Percentiles rank a stretch among this genome's conserved stretches.
phyloP scores from a whole-genome alignment of 495 filamentous ascomycete genomes.

The Xylaria bambusicola region DNA sequence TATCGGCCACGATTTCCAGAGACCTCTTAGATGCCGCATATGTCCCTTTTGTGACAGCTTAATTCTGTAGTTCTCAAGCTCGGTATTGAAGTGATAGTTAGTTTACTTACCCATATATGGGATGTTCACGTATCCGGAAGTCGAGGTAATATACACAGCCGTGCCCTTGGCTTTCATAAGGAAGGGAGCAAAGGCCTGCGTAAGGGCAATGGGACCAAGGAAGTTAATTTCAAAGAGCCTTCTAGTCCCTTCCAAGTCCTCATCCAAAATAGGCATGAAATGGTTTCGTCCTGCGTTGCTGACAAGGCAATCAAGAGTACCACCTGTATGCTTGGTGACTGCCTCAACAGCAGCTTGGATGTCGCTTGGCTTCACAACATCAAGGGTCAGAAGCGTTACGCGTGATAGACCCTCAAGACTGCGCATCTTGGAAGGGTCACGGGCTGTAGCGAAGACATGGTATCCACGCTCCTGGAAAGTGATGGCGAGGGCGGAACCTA shows the following conservation, averaged over 20 bases:
- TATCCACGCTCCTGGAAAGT: constrained; percentile 40
- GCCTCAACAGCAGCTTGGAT: constrained; percentile 21
- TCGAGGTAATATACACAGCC: constrained; percentile 48
- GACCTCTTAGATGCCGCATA: no score
- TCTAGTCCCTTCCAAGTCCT: constrained; percentile 18
- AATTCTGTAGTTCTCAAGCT: not conserved
- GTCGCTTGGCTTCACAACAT: constrained; percentile 23
- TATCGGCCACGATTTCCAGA: no score
- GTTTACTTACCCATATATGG: constrained; percentile 37
- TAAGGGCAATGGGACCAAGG: constrained; percentile 32
- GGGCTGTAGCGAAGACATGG: constrained; percentile 46
- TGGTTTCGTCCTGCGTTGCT: constrained; percentile 42
- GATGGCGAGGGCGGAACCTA: constrained; percentile 42
- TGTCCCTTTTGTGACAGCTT: constrained; percentile 24
- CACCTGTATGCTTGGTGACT: constrained; percentile 31
- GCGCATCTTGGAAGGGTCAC: constrained; percentile 34
- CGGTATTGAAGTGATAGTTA: constrained; percentile 13
- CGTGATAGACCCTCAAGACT: constrained; percentile 22
- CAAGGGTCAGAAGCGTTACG: constrained; percentile 29
- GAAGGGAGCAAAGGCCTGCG: constrained; percentile 45
- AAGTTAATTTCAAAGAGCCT: constrained; percentile 51
- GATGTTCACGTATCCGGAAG: constrained; percentile 43
- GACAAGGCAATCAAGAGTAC: constrained; percentile 42
- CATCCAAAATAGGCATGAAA: constrained; percentile 37
- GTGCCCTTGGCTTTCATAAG: constrained; percentile 46